Evolutionary conservation across 495 filamentous ascomycete species (phyloP).

Genomic region (Penicillium flavigenum): DNA sequence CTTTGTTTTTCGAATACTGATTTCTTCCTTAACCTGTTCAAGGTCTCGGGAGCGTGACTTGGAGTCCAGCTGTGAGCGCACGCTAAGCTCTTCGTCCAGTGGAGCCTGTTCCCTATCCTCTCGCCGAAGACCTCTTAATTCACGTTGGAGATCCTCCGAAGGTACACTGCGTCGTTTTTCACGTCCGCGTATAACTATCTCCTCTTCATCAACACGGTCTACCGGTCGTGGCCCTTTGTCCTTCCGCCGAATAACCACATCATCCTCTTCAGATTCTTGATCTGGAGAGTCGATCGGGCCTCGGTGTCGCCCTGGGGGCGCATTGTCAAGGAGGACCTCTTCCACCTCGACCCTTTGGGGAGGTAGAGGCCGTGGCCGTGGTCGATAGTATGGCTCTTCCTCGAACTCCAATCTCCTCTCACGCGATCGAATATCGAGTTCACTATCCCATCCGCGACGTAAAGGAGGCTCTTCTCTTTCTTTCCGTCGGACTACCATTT

Average conservation of each 20-base stretch:
- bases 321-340: constrained; percentile 5
- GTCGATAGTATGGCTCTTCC: constrained; percentile 17
- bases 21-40: constrained; percentile 22
- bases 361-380: constrained; percentile 17
- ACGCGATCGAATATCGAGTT: constrained; percentile 31
- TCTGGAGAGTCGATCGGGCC: not conserved
- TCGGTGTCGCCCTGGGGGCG: not conserved
- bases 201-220: not conserved
- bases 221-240: not conserved
- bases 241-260: not conserved
- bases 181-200: constrained; percentile 3
- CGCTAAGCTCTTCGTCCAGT: constrained; percentile 17
- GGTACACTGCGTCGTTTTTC: constrained; percentile 4
- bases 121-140: constrained; percentile 5
- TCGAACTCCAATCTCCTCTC: constrained; percentile 23
- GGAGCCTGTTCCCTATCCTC: not conserved
- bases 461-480: constrained; percentile 15
- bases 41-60: constrained; percentile 15
- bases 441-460: constrained; percentile 25
- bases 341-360: constrained; percentile 14
- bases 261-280: constrained; percentile 3
- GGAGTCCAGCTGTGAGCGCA: constrained; percentile 21
- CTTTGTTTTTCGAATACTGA: constrained; percentile 14
- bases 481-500: constrained; percentile 26
- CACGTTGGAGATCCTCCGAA: constrained; percentile 1